Evolutionary conservation across 306 rosid species (phyloP).

Genomic region (Potentilla sterilis): DNA sequence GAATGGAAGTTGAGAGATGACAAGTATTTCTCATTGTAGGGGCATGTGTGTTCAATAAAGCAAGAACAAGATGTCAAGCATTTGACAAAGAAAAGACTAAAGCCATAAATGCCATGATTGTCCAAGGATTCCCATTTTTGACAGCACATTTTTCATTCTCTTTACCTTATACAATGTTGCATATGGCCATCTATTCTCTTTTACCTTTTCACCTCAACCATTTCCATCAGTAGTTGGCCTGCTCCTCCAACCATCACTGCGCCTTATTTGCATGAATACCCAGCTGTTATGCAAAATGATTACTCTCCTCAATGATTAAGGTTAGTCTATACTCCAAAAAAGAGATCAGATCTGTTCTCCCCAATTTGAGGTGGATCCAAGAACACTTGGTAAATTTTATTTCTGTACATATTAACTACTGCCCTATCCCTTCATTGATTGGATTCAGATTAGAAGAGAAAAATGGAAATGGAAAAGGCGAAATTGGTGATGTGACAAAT

Average conservation of each 20-base stretch:
- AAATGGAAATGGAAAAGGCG: not conserved
- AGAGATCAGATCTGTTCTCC: not conserved
- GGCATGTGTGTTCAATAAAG: slow-evolving; percentile 1
- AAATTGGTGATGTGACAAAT: not conserved
- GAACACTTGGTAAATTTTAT: not conserved
- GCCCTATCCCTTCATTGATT: not conserved
- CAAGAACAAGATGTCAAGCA: not conserved
- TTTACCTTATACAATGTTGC: not conserved
- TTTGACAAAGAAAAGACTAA: not conserved
- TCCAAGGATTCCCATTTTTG: not conserved
- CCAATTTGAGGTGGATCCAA: not conserved
- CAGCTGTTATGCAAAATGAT: slow-evolving; percentile 4
- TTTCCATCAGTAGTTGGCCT: slow-evolving; percentile 1
- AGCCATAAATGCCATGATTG: not conserved
- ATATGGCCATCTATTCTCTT: not conserved
- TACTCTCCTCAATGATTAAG: not conserved
- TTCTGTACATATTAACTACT: not conserved
- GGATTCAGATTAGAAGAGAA: not conserved
- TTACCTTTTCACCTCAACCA: not conserved
- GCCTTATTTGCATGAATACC: not conserved
- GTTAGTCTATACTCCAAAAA: not conserved
- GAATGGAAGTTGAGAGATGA: not conserved
- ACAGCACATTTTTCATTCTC: not conserved
- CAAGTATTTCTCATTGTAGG: not conserved
- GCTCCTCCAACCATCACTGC: not conserved